Evolutionary conservation across 306 rosid genomes (phyloP).

Genomic region (Oxytropis ochrocephala): DNA sequence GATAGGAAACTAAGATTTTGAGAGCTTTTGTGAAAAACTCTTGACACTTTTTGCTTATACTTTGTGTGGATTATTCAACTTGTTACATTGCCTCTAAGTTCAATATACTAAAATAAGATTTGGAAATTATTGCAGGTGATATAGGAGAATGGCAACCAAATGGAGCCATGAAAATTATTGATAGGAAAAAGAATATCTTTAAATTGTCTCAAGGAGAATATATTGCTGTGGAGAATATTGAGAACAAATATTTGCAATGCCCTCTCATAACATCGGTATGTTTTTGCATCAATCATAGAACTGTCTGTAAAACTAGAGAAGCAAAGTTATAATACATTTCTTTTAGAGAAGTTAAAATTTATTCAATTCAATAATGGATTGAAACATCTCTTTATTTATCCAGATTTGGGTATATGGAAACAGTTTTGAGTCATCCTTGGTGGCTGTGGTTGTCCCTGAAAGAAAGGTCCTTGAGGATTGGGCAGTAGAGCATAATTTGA

Average conservation of each 20-base stretch:
- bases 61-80: neutral
- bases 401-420: slow-evolving; percentile 98
- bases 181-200: slow-evolving; percentile 84
- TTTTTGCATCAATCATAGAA: slow-evolving; percentile 7
- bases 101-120: neutral
- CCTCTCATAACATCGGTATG: slow-evolving; percentile 74
- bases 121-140: slow-evolving; percentile 56
- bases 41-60: neutral
- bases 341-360: neutral
- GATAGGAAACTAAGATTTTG: neutral
- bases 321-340: neutral
- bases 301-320: neutral
- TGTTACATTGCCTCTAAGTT: neutral
- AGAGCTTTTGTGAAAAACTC: neutral
- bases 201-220: slow-evolving; percentile 97
- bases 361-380: neutral
- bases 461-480: slow-evolving; percentile 66
- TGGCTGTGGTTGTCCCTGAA: slow-evolving; percentile 88
- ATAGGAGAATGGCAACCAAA: slow-evolving; percentile 91
- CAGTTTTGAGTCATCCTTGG: slow-evolving; percentile 93
- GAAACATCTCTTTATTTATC: neutral
- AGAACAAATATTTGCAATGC: slow-evolving; percentile 70
- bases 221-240: slow-evolving; percentile 84
- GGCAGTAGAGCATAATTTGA: slow-evolving; percentile 50
- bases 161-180: slow-evolving; percentile 91